Base-by-base conservation (phyloP, 371 early-diverging fungal genomes). In the Homolaphlyctis polyrhiza region DNA sequence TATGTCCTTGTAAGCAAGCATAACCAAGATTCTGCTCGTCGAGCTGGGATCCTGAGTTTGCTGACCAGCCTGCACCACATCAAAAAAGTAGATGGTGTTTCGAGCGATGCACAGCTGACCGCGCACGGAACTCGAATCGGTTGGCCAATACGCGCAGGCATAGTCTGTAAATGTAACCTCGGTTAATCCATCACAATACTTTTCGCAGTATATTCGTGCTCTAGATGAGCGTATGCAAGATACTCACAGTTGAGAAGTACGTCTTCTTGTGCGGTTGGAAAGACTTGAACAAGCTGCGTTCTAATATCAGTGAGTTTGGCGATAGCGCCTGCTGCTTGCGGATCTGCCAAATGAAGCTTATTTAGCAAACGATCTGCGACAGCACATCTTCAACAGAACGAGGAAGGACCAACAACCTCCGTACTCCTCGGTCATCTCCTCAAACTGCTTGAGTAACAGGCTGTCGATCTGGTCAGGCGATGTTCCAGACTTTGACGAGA, bases 341-440 rank as follows among this genome's bases (percentile, higher is more conserved):
- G 77, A 58, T 77, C 81, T 80, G 29, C 21, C 30, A 5, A 4
- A 18, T 45, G n/a, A n/a, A n/a, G n/a, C n/a, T n/a, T n/a, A n/a
- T n/a, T n/a, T n/a, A n/a, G n/a, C n/a, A n/a, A n/a, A n/a, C n/a
- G n/a, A n/a, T n/a, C n/a, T n/a, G n/a, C 35, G 35, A 33, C 35
- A 64, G 29, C 27, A 32, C 13, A 57, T 27, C 25, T 33, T 0
- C 18, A 28, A 55, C 21, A 14, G 18, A 33, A 43, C 36, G 14
- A n/a, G n/a, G n/a, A n/a, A n/a, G n/a, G n/a, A n/a, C n/a, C n/a
- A n/a, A n/a, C n/a, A n/a, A 76, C 80, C 76, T 23, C 58, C 64
- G 47, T 65, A 69, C 60, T 81, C 77, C 29, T 75, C 71, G 27
- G 69, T 70, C 50, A 81, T 72, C 57, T 82, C 82, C 45, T 78